A percentile compares a stretch with the other conserved stretches of the same genome.
Conservation (phyloP, 768 basidiomycete genomes). For the Xerocomus brunneocitrinus region DNA sequence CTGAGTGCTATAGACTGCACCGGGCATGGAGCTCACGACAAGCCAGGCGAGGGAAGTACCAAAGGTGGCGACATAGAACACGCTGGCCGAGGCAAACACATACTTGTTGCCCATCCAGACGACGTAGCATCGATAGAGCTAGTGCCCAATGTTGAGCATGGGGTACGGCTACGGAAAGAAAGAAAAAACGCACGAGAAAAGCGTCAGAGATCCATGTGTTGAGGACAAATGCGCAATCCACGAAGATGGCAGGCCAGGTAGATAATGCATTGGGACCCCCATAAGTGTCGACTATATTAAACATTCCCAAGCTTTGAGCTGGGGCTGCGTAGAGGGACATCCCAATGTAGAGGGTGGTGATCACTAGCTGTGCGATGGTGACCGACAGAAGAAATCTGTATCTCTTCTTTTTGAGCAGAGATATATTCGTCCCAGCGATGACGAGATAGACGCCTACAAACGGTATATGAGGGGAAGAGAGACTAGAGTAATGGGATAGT, state of each 20-base stretch:
- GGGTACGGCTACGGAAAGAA: too few species aligned
- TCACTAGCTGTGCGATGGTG: slow-evolving; percentile 10
- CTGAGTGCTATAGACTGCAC: slow-evolving; percentile 14
- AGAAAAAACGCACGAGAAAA: slow-evolving; percentile 16
- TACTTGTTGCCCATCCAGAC: slow-evolving; percentile 12
- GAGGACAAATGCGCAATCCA: slow-evolving; percentile 8
- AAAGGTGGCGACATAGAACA: slow-evolving; percentile 17
- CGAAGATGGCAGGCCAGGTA: slow-evolving; percentile 14
- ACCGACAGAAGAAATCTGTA: slow-evolving; percentile 14
- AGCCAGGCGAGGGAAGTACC: slow-evolving; percentile 17
- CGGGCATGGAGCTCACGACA: slow-evolving; percentile 9
- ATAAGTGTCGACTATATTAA: slow-evolving; percentile 4
- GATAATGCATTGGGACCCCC: slow-evolving; percentile 10
- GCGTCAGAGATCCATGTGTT: slow-evolving; percentile 23
- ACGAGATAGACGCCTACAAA: slow-evolving; percentile 13
- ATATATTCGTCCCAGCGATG: slow-evolving; percentile 10
- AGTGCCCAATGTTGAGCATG: not conserved
- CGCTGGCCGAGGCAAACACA: not conserved
- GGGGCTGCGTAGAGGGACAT: slow-evolving; percentile 18
- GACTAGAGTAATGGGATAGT: not conserved
- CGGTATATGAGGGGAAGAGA: not conserved
- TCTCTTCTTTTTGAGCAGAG: slow-evolving; percentile 12
- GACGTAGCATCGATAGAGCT: slow-evolving; percentile 24
- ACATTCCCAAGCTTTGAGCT: slow-evolving; percentile 9
- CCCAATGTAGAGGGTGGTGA: slow-evolving; percentile 19